Conservation (phyloP, 192 early-diverging fungal species). For the Podila minutissima region DNA sequence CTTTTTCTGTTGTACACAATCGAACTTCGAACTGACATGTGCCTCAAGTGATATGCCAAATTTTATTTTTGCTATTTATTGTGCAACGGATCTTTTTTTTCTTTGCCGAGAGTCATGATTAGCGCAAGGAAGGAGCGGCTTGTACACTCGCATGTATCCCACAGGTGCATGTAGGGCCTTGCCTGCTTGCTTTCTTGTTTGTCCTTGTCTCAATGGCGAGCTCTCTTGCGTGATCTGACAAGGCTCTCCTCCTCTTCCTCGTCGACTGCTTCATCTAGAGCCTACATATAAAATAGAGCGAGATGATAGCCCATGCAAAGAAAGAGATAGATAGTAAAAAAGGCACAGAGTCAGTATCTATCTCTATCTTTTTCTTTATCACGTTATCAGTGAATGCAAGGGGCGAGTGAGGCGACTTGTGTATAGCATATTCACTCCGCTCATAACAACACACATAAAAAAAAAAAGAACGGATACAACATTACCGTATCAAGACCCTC, state of each 20-base stretch:
- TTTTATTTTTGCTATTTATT: too few relatives aligned
- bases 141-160: too few relatives aligned
- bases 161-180: not conserved
- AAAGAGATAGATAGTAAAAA: not conserved
- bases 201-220: constrained; percentile 3
- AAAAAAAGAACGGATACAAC: too few relatives aligned
- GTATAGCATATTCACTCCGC: too few relatives aligned
- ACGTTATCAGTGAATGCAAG: not conserved
- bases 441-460: too few relatives aligned
- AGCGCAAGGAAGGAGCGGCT: too few relatives aligned
- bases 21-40: too few relatives aligned
- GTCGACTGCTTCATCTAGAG: constrained; percentile 3
- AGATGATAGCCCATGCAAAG: not conserved
- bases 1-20: too few relatives aligned
- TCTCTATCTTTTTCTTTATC: not conserved
- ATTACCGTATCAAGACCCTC: constrained; percentile 14
- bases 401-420: too few relatives aligned
- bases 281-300: constrained; percentile 3
- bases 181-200: not conserved
- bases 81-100: not conserved
- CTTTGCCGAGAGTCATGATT: not conserved
- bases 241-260: constrained; percentile 31
- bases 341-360: not conserved
- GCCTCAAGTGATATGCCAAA: too few relatives aligned
- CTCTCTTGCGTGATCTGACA: constrained; percentile 30